Conservation (phyloP, 257 asterid species). For the Linaria vulgaris region DNA sequence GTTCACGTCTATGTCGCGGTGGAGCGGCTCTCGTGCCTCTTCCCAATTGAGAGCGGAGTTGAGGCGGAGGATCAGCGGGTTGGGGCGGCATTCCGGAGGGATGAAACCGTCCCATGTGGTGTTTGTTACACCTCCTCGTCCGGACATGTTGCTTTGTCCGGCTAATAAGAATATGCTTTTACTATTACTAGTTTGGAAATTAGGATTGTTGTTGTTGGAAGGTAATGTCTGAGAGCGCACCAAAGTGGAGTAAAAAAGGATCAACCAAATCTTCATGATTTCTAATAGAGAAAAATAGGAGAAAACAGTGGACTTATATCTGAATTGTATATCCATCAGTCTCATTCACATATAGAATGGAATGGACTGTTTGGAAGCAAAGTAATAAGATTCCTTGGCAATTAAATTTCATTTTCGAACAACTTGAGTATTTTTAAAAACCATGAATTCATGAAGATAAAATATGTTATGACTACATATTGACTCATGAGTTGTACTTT, state of each 20-base stretch:
- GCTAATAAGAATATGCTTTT: slow-evolving; percentile 67
- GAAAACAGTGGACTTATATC: neutral
- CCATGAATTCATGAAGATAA: too few species aligned
- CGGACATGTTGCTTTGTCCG: slow-evolving; percentile 94
- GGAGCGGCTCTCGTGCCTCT: slow-evolving; percentile 79
- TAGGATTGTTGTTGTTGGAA: slow-evolving; percentile 26
- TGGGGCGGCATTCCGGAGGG: slow-evolving; percentile 47
- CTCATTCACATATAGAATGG: neutral
- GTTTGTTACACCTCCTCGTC: slow-evolving; percentile 62
- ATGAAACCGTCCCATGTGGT: slow-evolving; percentile 58
- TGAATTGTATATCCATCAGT: neutral
- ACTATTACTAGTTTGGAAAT: slow-evolving; percentile 13
- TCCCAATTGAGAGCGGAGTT: slow-evolving; percentile 44
- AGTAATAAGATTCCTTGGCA: neutral
- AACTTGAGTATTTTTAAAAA: neutral
- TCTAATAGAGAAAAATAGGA: neutral
- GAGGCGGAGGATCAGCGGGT: slow-evolving; percentile 46
- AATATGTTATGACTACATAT: neutral
- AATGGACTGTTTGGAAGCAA: slow-evolving; percentile 18
- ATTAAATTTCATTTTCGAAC: neutral
- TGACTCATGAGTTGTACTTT: neutral
- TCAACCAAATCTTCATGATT: slow-evolving; percentile 42
- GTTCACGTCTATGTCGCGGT: slow-evolving; percentile 54
- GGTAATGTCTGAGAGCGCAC: slow-evolving; percentile 20
- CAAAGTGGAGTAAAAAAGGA: slow-evolving; percentile 37